Evolutionary conservation across 345 rosid genomes (phyloP).

Genomic region (Corchorus olitorius): DNA sequence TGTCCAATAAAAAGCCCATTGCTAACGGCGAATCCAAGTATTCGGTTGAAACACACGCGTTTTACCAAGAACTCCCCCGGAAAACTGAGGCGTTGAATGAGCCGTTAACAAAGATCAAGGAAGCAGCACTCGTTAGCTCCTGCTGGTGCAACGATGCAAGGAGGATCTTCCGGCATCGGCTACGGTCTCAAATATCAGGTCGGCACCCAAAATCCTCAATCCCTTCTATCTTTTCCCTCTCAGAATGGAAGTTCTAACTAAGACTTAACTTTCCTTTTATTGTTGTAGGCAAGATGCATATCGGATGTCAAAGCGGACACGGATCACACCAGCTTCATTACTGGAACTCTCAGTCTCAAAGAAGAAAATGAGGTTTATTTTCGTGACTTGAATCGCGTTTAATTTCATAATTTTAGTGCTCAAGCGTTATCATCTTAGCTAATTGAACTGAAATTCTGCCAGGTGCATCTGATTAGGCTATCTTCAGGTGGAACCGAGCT

Average conservation of each 20-base stretch:
- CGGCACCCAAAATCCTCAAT: conserved; percentile 5
- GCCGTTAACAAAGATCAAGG: neutral
- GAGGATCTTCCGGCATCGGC: conserved; percentile 85
- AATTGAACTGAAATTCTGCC: conserved; percentile 4
- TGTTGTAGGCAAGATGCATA: conserved; percentile 80
- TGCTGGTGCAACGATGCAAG: conserved; percentile 63
- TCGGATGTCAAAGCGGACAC: conserved; percentile 93
- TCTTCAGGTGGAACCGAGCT: conserved; percentile 89
- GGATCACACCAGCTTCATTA: conserved; percentile 91
- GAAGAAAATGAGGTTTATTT: conserved; percentile 86
- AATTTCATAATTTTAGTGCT: neutral
- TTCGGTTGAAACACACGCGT: neutral
- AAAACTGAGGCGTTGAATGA: neutral
- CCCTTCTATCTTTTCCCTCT: neutral
- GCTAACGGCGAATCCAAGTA: neutral
- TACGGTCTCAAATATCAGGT: conserved; percentile 95
- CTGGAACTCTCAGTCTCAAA: conserved; percentile 87
- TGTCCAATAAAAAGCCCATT: neutral
- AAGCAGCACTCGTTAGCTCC: neutral
- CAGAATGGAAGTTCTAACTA: neutral
- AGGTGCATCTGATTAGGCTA: conserved; percentile 93
- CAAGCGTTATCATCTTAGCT: neutral
- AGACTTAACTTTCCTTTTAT: conserved; percentile 4
- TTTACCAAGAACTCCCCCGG: neutral
- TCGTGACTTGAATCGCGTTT: neutral